Percentiles rank a stretch among this genome's conserved stretches.
Conservation (phyloP, 148 eudicot species). For the Chenopodium album region DNA sequence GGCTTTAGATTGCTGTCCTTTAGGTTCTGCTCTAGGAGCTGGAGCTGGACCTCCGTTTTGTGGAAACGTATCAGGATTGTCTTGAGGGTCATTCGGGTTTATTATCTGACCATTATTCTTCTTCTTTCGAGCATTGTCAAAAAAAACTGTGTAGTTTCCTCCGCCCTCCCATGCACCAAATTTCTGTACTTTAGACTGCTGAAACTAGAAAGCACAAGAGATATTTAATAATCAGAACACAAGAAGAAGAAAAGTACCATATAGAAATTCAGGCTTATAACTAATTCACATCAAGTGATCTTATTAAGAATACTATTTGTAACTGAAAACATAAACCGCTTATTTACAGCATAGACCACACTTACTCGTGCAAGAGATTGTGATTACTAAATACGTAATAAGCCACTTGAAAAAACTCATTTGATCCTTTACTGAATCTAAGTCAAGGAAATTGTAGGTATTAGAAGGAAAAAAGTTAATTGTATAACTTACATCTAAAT, state of each 20-base stretch:
- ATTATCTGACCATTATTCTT: conserved; percentile 32
- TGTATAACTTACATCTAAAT: too few relatives aligned
- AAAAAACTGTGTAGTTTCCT: conserved; percentile 39
- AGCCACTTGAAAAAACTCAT: too few relatives aligned
- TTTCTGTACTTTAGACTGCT: conserved; percentile 32
- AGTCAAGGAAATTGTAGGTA: too few relatives aligned
- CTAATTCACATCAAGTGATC: neutral
- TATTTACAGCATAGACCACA: too few relatives aligned
- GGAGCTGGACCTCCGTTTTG: conserved; percentile 17
- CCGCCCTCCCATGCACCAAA: conserved; percentile 46
- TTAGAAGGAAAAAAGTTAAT: too few relatives aligned
- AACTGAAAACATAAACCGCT: too few relatives aligned
- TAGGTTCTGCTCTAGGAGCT: conserved; percentile 18
- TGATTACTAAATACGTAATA: too few relatives aligned
- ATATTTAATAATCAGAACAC: neutral
- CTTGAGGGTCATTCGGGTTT: conserved; percentile 61
- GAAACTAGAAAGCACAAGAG: too few relatives aligned
- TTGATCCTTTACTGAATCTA: too few relatives aligned
- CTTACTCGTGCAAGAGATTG: too few relatives aligned
- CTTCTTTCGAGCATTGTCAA: conserved; percentile 38
- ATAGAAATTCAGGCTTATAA: too few relatives aligned
- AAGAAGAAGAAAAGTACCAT: neutral
- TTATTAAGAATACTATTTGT: too few relatives aligned
- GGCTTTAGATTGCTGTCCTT: conserved; percentile 25
- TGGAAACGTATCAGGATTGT: conserved; percentile 34